Conservation (phyloP, 1,284 basidiomycete genomes). For the Sporisorium graminicola region DNA sequence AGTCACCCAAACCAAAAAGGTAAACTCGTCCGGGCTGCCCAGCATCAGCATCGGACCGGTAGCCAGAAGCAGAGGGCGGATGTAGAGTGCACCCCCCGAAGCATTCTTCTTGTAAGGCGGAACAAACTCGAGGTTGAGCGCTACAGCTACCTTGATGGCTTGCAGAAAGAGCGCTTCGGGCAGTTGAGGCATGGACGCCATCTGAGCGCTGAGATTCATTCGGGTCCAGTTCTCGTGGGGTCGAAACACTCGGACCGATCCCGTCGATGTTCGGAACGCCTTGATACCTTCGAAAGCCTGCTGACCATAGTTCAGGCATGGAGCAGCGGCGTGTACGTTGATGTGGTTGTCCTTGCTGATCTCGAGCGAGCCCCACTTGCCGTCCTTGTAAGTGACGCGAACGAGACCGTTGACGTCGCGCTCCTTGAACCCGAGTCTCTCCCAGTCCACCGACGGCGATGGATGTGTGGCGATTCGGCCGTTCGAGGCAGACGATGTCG, state of each 20-base stretch:
- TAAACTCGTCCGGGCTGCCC: slow-evolving; percentile 67
- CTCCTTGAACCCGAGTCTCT: slow-evolving; percentile 55
- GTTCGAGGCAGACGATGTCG: slow-evolving; percentile 13
- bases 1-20: slow-evolving; percentile 69
- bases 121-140: slow-evolving; percentile 68
- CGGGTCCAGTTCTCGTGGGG: slow-evolving; percentile 69
- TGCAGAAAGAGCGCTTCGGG: slow-evolving; percentile 60
- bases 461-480: slow-evolving; percentile 48
- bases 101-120: slow-evolving; percentile 66
- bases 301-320: slow-evolving; percentile 70
- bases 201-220: slow-evolving; percentile 64
- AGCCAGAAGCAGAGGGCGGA: slow-evolving; percentile 65
- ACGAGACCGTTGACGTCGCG: slow-evolving; percentile 54
- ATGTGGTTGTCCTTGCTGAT: slow-evolving; percentile 64
- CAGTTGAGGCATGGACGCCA: slow-evolving; percentile 66
- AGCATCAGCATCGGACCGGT: slow-evolving; percentile 66
- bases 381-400: slow-evolving; percentile 51
- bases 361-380: slow-evolving; percentile 60
- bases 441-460: slow-evolving; percentile 43
- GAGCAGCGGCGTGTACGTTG: slow-evolving; percentile 65
- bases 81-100: slow-evolving; percentile 61
- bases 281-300: slow-evolving; percentile 69
- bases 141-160: slow-evolving; percentile 64
- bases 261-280: slow-evolving; percentile 60
- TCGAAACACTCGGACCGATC: slow-evolving; percentile 67